Evolutionary conservation across 345 rosid genomes (phyloP), one percentile per base, ranked within the genome.

Genomic region (Mangifera indica): DNA sequence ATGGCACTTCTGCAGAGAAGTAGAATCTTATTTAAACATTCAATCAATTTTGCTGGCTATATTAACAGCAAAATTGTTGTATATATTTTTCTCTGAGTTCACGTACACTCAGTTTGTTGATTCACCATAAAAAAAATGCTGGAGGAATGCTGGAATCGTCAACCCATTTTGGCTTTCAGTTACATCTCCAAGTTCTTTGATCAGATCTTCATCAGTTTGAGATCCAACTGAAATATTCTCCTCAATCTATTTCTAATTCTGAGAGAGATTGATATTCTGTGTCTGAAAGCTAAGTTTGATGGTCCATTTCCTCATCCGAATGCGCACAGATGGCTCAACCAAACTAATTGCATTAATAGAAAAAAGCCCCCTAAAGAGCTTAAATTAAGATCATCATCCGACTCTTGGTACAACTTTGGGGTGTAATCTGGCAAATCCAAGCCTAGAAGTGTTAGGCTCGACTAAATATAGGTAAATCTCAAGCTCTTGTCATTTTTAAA

Each of bases 151-250:
- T 34, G 37, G 37, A 3, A 7, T n/a, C n/a, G n/a, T n/a, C 37
- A 87, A 69, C 22, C 76, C 89, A 73, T 77, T 84, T 69, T 83
- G 93, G 81, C 78, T 74, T 74, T 87, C 92, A 58, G 82, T 88
- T 61, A 90, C 97, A 79, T 95, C 97, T 76, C 85, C 95, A 69
- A 94, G 90, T 81, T 92, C 98, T 77, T 86, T 92, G 76, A 90
- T 89, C 78, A 92, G 72, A 76, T 91, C 88, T 60, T 83, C 91
- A 70, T 80, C 91, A 5, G 82, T 74, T 34, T 34, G 37, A 67
- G 87, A 74, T 69, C 82, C 79, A 56, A 85, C 85, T 62, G 84
- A 71, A 63, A 88, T 32, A 51, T 81, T 84, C 54, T 81, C 83
- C 69, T 81, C 89, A 79, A 74, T 76, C 79, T 59, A 77, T 60